Evolutionary conservation across 768 basidiomycete species (phyloP).

Genomic region (Mycena chlorophos): DNA sequence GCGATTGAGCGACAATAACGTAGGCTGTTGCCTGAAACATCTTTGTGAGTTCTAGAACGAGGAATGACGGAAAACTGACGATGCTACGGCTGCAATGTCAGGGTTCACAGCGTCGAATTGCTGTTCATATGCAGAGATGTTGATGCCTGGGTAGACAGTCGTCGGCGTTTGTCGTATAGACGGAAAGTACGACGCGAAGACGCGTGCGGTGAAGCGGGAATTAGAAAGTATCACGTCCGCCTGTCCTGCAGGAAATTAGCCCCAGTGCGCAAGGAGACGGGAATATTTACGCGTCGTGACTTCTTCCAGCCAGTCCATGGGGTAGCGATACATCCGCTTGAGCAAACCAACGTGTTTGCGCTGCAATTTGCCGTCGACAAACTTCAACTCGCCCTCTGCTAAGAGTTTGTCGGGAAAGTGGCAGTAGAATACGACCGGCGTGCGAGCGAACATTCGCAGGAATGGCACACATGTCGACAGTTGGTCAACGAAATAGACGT

Average conservation of each 20-base stretch:
- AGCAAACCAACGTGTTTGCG: conserved; percentile 49
- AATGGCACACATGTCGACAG: conserved; percentile 90
- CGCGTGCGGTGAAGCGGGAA: conserved; percentile 83
- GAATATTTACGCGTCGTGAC: conserved; percentile 67
- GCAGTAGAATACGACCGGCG: conserved; percentile 94
- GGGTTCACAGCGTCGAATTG: conserved; percentile 43
- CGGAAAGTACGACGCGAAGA: conserved; percentile 76
- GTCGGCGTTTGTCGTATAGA: conserved; percentile 60
- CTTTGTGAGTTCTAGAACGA: conserved; percentile 1
- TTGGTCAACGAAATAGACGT: conserved; percentile 94
- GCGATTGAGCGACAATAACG: conserved; percentile 86
- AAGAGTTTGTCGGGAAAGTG: conserved; percentile 97
- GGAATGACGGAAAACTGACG: conserved; percentile 33
- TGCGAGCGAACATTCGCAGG: conserved; percentile 62
- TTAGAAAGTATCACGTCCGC: conserved; percentile 91
- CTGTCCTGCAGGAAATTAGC: conserved; percentile 54
- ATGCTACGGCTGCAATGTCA: conserved; percentile 54
- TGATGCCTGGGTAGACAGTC: conserved; percentile 97
- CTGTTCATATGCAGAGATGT: conserved; percentile 68
- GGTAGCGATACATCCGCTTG: conserved; percentile 78
- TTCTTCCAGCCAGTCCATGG: conserved; percentile 91
- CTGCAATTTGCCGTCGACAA: conserved; percentile 52
- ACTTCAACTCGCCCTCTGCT: conserved; percentile 67
- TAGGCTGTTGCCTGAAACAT: conserved; percentile 58
- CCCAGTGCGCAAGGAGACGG: not conserved